These are phyloP conservation scores for Cryptomeria japonica DNA, from an alignment of 75 land plant species.

Conservation along the genomic window DNA sequence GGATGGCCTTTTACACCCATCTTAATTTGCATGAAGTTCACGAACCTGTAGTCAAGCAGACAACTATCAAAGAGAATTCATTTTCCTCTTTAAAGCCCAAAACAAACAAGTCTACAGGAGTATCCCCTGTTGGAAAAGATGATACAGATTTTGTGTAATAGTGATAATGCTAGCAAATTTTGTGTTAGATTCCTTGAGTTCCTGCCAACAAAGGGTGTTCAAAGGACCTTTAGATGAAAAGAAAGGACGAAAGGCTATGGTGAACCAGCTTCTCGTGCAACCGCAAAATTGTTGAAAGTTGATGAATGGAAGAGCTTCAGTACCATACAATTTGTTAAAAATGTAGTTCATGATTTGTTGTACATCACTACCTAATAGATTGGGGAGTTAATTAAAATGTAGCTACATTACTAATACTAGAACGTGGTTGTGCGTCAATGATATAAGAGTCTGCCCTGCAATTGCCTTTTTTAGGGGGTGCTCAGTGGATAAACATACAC, in stretches of 20 bases:
- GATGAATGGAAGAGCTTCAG: not conserved
- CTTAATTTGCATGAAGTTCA: conserved; percentile 35
- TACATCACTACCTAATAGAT: not conserved
- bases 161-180: not conserved
- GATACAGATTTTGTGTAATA: conserved; percentile 8
- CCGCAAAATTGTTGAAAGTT: not conserved
- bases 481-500: not conserved
- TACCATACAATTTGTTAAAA: not conserved
- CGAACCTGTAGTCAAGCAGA: not conserved
- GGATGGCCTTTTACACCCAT: conserved; percentile 82
- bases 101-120: conserved; percentile 8
- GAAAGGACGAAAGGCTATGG: not conserved
- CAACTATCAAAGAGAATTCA: conserved; percentile 7
- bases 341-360: not conserved
- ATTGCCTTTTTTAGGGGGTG: not conserved
- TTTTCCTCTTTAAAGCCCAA: not conserved
- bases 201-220: not conserved
- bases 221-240: not conserved
- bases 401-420: too few relatives aligned
- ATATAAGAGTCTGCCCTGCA: not conserved
- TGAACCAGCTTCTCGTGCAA: not conserved
- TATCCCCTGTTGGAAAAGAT: not conserved
- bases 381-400: not conserved
- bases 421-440: not conserved
- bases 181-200: not conserved